A percentile compares a stretch with the other conserved stretches of the same genome.
Evolutionary conservation across 2,329 filamentous ascomycete species (phyloP).

Genomic region (Phialocephala subalpina): DNA sequence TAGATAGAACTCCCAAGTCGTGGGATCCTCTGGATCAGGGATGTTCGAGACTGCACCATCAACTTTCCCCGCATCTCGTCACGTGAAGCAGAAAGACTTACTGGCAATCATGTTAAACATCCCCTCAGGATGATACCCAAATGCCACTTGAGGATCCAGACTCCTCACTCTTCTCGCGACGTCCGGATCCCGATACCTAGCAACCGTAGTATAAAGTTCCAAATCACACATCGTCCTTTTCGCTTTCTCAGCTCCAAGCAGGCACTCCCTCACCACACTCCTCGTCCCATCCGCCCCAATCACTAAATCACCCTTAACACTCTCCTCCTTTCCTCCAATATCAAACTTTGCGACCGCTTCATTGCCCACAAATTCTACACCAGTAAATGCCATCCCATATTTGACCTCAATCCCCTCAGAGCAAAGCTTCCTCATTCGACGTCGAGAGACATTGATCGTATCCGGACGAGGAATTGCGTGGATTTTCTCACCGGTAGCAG

Average conservation of each 20-base stretch:
- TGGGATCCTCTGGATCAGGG: conserved; percentile 13
- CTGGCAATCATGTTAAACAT: conserved; percentile 20
- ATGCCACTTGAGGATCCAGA: background rate
- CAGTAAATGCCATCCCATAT: conserved; percentile 45
- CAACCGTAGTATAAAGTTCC: conserved; percentile 9
- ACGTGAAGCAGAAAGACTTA: background rate
- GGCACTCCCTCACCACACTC: background rate
- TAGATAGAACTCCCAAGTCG: conserved; percentile 18
- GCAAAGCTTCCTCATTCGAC: conserved; percentile 26
- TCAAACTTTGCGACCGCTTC: conserved; percentile 43
- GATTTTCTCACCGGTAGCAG: conserved; percentile 18
- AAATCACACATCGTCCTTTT: background rate
- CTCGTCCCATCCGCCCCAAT: conserved; percentile 10
- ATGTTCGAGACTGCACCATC: conserved; percentile 9
- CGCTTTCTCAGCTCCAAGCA: background rate
- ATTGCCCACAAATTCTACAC: conserved; percentile 41
- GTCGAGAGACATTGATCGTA: conserved; percentile 21
- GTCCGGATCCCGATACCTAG: conserved; percentile 12
- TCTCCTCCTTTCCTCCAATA: conserved; percentile 16
- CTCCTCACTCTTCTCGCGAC: conserved; percentile 14
- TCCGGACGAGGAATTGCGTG: conserved; percentile 10
- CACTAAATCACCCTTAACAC: conserved; percentile 6
- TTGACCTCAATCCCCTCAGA: conserved; percentile 25
- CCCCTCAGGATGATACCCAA: conserved; percentile 17
- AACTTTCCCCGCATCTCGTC: background rate